Conservation (phyloP, 108 stramenopile species). For the Nannochloropsis gaditana region DNA sequence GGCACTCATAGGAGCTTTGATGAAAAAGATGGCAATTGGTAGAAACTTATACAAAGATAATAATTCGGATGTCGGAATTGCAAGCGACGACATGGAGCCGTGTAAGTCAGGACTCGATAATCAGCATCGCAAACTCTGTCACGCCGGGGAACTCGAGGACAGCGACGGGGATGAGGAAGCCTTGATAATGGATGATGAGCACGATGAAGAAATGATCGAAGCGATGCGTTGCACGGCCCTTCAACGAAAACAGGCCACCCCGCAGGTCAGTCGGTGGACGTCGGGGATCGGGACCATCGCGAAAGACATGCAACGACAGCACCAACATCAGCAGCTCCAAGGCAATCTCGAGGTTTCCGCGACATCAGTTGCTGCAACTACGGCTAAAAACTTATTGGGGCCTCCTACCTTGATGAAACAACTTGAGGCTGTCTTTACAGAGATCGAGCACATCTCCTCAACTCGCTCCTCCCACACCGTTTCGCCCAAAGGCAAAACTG, state of each 20-base stretch:
- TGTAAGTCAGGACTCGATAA: no score
- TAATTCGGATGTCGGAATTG: no score
- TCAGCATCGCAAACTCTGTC: no score
- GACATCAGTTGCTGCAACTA: background rate
- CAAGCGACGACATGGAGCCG: no score
- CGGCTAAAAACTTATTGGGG: background rate
- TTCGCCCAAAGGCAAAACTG: background rate
- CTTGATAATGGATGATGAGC: background rate
- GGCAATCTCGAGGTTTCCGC: background rate
- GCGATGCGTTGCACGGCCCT: background rate
- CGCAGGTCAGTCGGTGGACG: background rate
- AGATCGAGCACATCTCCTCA: background rate
- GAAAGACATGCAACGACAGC: background rate
- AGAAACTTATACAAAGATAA: background rate
- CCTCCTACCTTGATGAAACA: conserved; percentile 9
- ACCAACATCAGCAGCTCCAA: conserved; percentile 2
- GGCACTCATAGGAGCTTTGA: background rate
- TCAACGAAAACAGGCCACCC: background rate
- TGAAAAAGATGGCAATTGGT: background rate
- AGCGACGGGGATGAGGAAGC: background rate
- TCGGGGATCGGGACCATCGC: background rate
- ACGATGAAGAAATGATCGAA: background rate
- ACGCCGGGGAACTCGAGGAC: background rate
- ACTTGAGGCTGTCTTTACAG: background rate
- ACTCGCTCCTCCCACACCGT: background rate